A percentile compares a stretch with the other conserved stretches of the same genome.
These are phyloP conservation scores for Linum lewisii DNA, from an alignment of 345 rosid species.

Conservation along the genomic window DNA sequence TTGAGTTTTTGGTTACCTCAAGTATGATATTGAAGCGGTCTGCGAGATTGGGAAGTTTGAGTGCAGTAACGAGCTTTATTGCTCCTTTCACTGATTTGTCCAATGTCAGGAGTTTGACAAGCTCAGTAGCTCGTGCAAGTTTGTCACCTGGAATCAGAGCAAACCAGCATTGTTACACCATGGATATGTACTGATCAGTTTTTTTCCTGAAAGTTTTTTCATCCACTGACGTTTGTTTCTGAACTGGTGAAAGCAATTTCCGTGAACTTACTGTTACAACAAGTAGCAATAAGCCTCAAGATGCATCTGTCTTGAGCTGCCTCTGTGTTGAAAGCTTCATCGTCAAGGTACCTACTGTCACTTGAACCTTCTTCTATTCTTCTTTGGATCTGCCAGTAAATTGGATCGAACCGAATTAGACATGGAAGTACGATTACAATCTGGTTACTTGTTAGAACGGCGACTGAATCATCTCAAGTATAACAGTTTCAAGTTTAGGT, in stretches of 20 bases:
- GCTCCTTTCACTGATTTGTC: constrained; percentile 88
- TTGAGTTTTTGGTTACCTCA: constrained; percentile 42
- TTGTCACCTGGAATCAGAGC: constrained; percentile 54
- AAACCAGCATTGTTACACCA: neutral
- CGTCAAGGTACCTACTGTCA: constrained; percentile 62
- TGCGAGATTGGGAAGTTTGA: constrained; percentile 88
- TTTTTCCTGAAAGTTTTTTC: too few relatives aligned
- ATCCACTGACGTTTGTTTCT: neutral
- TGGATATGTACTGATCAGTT: neutral
- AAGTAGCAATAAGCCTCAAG: constrained; percentile 75
- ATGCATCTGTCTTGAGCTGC: constrained; percentile 92
- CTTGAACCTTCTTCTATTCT: constrained; percentile 44
- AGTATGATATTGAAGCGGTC: constrained; percentile 70
- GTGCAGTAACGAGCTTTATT: constrained; percentile 72
- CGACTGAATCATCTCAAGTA: neutral
- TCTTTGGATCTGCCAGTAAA: constrained; percentile 47
- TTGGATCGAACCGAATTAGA: neutral
- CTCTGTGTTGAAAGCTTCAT: constrained; percentile 67
- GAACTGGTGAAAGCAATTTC: too few relatives aligned
- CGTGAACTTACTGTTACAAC: constrained; percentile 67
- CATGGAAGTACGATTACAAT: neutral
- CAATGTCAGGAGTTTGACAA: constrained; percentile 56
- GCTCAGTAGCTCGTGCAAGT: constrained; percentile 71
- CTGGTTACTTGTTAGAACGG: neutral
- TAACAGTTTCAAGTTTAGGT: constrained; percentile 1